Percentiles rank a stretch among this genome's conserved stretches.
Evolutionary conservation across 1,139 yeast genomes (phyloP).

Genomic region (Saccharomyces hybrid): DNA sequence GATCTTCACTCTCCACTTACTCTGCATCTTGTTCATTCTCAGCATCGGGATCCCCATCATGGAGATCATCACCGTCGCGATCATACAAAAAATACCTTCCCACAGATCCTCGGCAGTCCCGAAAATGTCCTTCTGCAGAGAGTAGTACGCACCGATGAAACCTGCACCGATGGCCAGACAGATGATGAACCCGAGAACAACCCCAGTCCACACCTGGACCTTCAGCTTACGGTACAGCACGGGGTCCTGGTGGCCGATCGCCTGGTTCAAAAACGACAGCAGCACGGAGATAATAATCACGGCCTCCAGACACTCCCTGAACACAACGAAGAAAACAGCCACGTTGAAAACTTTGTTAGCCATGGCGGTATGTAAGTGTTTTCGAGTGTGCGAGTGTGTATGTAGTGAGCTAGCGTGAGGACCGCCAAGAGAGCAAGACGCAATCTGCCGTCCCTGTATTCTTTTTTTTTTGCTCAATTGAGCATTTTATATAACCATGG

Average conservation of each 20-base stretch:
- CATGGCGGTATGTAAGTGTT: slow-evolving; percentile 2
- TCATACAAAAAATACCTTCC: slow-evolving; percentile 83
- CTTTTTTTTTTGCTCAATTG: neutral
- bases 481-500: neutral
- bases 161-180: slow-evolving; percentile 71
- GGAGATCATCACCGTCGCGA: slow-evolving; percentile 75
- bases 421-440: neutral
- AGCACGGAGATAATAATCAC: slow-evolving; percentile 81
- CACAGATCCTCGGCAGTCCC: slow-evolving; percentile 76
- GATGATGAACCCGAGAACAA: slow-evolving; percentile 58
- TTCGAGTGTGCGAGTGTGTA: too few species aligned
- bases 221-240: slow-evolving; percentile 38
- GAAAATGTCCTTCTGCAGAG: slow-evolving; percentile 74
- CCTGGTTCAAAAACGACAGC: slow-evolving; percentile 68
- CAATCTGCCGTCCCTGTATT: neutral
- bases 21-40: slow-evolving; percentile 77
- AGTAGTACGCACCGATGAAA: slow-evolving; percentile 67
- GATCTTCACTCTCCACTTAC: slow-evolving; percentile 75
- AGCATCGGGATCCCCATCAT: slow-evolving; percentile 84
- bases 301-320: slow-evolving; percentile 81
- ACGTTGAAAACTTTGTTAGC: slow-evolving; percentile 36
- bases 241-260: slow-evolving; percentile 33
- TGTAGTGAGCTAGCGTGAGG: neutral
- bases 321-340: slow-evolving; percentile 72
- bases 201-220: slow-evolving; percentile 81